phyloP scores from a whole-genome alignment of 2,329 filamentous ascomycete species.

The Myriosclerotinia scirpicola region DNA sequence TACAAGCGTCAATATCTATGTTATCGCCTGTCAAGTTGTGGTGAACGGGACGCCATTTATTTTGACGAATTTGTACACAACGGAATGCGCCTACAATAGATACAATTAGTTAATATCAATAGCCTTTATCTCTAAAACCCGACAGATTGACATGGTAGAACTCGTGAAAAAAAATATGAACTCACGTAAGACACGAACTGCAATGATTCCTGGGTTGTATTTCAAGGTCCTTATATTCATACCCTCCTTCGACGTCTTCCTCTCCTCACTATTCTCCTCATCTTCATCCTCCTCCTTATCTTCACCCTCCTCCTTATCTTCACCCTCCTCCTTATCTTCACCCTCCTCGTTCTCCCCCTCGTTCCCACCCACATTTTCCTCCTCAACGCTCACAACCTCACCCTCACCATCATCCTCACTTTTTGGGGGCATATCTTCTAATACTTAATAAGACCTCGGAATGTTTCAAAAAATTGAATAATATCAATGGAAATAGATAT shows the following conservation, averaged over 20 bases:
- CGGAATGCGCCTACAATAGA: not conserved
- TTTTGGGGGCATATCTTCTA: not conserved
- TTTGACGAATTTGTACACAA: not conserved
- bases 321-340: not conserved
- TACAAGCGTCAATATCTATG: slow-evolving; percentile 5
- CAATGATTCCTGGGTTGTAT: not conserved
- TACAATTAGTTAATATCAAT: not conserved
- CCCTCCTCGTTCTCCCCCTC: too few species aligned
- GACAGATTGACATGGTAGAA: not conserved
- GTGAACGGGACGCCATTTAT: slow-evolving; percentile 1
- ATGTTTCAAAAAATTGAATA: not conserved
- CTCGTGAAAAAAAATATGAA: not conserved
- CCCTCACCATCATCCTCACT: not conserved
- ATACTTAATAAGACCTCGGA: not conserved
- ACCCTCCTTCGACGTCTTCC: too few species aligned
- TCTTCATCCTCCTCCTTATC: not conserved
- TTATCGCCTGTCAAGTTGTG: slow-evolving; percentile 10
- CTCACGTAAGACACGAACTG: slow-evolving; percentile 7
- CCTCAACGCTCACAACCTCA: too few species aligned
- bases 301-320: not conserved
- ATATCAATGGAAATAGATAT: not conserved
- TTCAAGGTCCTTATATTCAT: not conserved
- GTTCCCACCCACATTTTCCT: too few species aligned
- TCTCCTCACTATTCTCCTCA: too few species aligned
- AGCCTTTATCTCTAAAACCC: not conserved